Evolutionary conservation across 179 eudicot species (phyloP).

Genomic region (Spinacia oleracea): DNA sequence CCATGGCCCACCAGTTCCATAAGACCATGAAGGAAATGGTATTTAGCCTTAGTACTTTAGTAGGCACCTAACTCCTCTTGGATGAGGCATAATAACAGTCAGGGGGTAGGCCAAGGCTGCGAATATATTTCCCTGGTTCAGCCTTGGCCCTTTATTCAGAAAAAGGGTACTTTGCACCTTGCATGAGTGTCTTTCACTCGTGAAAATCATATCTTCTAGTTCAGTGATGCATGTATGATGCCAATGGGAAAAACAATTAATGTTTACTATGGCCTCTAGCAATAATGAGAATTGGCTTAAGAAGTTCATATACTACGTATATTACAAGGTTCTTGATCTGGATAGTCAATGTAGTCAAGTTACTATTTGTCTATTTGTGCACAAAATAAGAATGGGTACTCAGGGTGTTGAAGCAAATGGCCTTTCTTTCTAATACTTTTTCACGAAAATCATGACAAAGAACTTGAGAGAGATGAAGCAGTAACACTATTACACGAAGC

Average conservation of each 20-base stretch:
- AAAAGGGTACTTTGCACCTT: background rate
- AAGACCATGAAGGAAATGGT: background rate
- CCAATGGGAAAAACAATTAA: background rate
- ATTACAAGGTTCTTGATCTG: background rate
- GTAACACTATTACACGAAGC: background rate
- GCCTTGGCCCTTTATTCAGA: background rate
- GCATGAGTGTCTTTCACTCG: background rate
- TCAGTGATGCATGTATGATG: constrained; percentile 6
- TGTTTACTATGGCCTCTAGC: background rate
- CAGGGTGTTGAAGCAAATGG: background rate
- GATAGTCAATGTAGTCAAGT: background rate
- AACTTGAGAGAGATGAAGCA: background rate
- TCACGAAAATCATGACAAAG: background rate
- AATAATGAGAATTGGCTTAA: background rate
- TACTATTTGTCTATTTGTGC: background rate
- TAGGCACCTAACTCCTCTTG: background rate
- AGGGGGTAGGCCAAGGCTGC: background rate
- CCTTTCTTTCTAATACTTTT: background rate
- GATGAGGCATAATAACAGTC: background rate
- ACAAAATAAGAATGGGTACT: background rate
- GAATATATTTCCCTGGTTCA: background rate
- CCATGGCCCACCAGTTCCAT: background rate
- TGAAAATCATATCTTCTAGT: background rate
- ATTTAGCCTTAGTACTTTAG: background rate
- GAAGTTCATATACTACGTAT: background rate